These are phyloP conservation scores for Neobulgaria alba DNA, from an alignment of 2,329 filamentous ascomycete genomes.

Conservation along the genomic window DNA sequence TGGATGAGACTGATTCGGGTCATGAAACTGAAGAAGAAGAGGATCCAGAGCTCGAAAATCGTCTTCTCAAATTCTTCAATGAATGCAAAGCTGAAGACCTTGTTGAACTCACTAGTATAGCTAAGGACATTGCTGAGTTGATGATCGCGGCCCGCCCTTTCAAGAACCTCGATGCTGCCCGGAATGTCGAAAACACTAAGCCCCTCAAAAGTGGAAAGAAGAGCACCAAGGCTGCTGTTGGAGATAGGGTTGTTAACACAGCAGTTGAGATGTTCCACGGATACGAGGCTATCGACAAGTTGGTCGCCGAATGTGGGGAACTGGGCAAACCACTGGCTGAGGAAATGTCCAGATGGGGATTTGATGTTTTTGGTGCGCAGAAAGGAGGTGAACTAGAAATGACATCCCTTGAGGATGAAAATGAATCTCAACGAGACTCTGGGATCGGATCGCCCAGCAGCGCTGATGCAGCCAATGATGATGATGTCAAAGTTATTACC, in stretches of 20 bases:
- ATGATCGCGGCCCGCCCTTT: conserved; percentile 74
- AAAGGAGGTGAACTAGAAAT: conserved; percentile 50
- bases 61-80: conserved; percentile 76
- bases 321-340: conserved; percentile 59
- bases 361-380: conserved; percentile 53
- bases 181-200: conserved; percentile 49
- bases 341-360: conserved; percentile 60
- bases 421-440: conserved; percentile 46
- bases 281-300: conserved; percentile 73
- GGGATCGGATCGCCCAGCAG: conserved; percentile 57
- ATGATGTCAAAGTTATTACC: conserved; percentile 27
- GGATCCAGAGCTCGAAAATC: conserved; percentile 37
- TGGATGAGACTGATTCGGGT: conserved; percentile 24
- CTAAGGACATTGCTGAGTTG: conserved; percentile 57
- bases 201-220: conserved; percentile 42
- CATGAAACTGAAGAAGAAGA: conserved; percentile 26
- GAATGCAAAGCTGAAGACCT: conserved; percentile 66
- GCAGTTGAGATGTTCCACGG: conserved; percentile 67
- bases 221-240: conserved; percentile 41
- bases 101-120: conserved; percentile 70
- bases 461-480: conserved; percentile 32
- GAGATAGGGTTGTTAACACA: conserved; percentile 58
- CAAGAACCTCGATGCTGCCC: conserved; percentile 52
- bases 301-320: conserved; percentile 67
- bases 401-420: conserved; percentile 34